Conservation (phyloP, 2,329 filamentous ascomycete species). For the Aspergillus pseudoglaucus region DNA sequence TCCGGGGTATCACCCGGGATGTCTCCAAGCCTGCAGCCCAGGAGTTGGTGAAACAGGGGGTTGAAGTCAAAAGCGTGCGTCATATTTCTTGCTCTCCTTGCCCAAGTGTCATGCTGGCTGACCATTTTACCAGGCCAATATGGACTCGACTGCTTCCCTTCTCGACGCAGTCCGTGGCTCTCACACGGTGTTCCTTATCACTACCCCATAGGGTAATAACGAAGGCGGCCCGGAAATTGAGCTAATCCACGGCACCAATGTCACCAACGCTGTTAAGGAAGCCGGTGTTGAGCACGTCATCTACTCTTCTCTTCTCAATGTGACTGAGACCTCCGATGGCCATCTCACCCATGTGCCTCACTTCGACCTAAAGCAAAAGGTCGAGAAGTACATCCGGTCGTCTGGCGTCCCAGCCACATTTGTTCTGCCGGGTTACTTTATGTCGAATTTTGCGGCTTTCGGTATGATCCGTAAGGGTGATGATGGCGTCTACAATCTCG, state of each 20-base stretch:
- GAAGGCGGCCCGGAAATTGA: constrained; percentile 15
- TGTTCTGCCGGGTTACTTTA: constrained; percentile 38
- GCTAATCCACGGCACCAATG: constrained; percentile 29
- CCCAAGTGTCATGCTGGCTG: not conserved
- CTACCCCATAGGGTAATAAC: constrained; percentile 33
- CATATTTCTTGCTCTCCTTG: too few species aligned
- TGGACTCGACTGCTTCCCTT: constrained; percentile 35
- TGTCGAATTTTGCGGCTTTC: constrained; percentile 34
- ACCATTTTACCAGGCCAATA: constrained; percentile 31
- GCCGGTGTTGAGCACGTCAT: constrained; percentile 35
- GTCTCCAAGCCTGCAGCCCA: constrained; percentile 23
- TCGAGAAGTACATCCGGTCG: constrained; percentile 33
- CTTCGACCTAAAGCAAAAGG: constrained; percentile 39
- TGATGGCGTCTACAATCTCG: constrained; percentile 21
- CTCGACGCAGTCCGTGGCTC: constrained; percentile 37
- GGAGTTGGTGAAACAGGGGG: constrained; percentile 22
- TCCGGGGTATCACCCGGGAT: constrained; percentile 49
- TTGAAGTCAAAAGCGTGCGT: constrained; percentile 29
- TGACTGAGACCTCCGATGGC: constrained; percentile 27
- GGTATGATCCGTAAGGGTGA: constrained; percentile 22
- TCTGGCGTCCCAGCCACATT: constrained; percentile 33
- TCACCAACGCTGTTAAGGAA: constrained; percentile 33
- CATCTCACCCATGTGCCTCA: constrained; percentile 28
- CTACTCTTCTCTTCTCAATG: constrained; percentile 33
- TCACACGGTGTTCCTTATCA: constrained; percentile 47